Conservation (phyloP, 495 filamentous ascomycete species). For the Lepidopterella palustris region DNA sequence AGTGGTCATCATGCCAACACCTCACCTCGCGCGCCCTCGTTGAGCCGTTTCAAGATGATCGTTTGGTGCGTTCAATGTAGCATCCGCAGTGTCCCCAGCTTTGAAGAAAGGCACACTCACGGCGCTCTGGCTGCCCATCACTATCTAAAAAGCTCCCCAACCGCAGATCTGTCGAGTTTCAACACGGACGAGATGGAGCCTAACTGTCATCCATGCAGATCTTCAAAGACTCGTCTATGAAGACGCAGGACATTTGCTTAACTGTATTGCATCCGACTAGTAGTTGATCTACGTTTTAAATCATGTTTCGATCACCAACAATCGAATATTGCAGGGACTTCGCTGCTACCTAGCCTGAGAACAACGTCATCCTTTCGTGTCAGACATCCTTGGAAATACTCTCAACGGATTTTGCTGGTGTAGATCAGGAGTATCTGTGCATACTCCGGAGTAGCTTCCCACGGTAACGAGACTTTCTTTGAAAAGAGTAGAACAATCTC, state of each 20-base stretch:
- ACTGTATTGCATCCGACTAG: too few species aligned
- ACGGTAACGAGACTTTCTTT: not conserved
- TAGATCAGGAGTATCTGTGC: not conserved
- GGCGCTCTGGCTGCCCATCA: not conserved
- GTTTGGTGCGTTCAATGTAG: not conserved
- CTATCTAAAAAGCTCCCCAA: too few species aligned
- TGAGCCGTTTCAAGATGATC: not conserved
- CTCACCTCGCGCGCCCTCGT: too few species aligned
- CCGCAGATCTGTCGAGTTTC: too few species aligned
- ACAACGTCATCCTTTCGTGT: not conserved
- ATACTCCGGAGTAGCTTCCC: not conserved
- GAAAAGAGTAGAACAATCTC: not conserved
- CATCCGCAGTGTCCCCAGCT: not conserved
- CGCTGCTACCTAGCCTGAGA: not conserved
- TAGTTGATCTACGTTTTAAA: too few species aligned
- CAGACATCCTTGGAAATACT: not conserved
- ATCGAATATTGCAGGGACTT: too few species aligned
- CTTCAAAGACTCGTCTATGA: too few species aligned
- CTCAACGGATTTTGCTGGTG: not conserved
- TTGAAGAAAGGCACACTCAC: not conserved
- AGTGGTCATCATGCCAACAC: too few species aligned
- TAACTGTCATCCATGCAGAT: too few species aligned
- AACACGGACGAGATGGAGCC: too few species aligned
- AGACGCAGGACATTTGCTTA: too few species aligned
- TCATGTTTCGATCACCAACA: too few species aligned